These are phyloP conservation scores for Tulasnella sp. DNA, from an alignment of 768 basidiomycete species.

Conservation along the genomic window DNA sequence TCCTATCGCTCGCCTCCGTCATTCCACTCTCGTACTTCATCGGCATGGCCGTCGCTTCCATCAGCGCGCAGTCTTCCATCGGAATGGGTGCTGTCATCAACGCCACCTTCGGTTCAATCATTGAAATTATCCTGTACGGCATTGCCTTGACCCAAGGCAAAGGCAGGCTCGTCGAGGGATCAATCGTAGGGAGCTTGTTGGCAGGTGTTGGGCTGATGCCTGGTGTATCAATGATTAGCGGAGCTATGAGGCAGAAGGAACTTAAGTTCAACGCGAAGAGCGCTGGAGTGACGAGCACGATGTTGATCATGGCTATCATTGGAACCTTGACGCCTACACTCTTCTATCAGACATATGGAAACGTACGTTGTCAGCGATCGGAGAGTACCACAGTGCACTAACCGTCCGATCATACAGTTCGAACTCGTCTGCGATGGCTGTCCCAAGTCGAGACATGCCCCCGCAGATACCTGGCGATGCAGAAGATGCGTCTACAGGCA, in stretches of 20 bases:
- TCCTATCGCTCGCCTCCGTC: slow-evolving; percentile 77
- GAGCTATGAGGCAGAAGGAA: slow-evolving; percentile 84
- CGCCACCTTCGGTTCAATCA: slow-evolving; percentile 96
- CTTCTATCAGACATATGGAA: slow-evolving; percentile 97
- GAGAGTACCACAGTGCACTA: slow-evolving; percentile 21
- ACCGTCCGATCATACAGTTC: slow-evolving; percentile 51
- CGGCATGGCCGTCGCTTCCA: slow-evolving; percentile 98
- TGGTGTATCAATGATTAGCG: slow-evolving; percentile 89
- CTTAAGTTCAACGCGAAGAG: slow-evolving; percentile 99
- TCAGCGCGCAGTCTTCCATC: slow-evolving; percentile 96
- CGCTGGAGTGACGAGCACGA: slow-evolving; percentile 97
- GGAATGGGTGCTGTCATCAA: slow-evolving; percentile 99
- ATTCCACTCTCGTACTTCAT: slow-evolving; percentile 99
- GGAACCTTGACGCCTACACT: slow-evolving; percentile 90
- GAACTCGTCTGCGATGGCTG: slow-evolving; percentile 79
- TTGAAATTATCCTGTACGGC: slow-evolving; percentile 88
- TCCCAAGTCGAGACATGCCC: slow-evolving; percentile 35
- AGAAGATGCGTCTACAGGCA: slow-evolving; percentile 91
- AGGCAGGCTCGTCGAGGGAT: slow-evolving; percentile 92
- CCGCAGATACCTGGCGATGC: slow-evolving; percentile 65
- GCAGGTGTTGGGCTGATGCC: slow-evolving; percentile 98
- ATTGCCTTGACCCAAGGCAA: slow-evolving; percentile 88
- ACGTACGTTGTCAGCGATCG: slow-evolving; percentile 48
- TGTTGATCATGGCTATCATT: slow-evolving; percentile 99
- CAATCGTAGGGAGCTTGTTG: slow-evolving; percentile 88